Conservation (phyloP, 164 flowering plant species). For the Aristolochia californica region DNA sequence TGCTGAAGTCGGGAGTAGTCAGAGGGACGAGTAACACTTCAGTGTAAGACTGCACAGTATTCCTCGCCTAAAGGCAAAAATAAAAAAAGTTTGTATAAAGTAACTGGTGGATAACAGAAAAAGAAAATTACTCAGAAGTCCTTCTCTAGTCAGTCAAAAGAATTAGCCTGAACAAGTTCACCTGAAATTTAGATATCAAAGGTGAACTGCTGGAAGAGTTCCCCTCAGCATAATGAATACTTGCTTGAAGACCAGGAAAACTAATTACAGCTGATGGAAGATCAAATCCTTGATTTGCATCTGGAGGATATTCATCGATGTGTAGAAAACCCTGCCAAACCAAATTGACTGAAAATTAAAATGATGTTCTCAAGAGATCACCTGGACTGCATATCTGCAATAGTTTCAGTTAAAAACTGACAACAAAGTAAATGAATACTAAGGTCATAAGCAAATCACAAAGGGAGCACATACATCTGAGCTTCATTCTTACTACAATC, state of each 20-base stretch:
- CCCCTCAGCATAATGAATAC: constrained; percentile 26
- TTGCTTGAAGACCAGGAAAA: constrained; percentile 53
- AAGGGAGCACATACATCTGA: too few relatives aligned
- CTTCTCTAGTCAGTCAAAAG: not conserved
- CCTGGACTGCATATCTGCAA: not conserved
- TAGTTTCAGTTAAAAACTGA: not conserved
- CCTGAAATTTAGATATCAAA: constrained; percentile 63
- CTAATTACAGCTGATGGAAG: constrained; percentile 85
- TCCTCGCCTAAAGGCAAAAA: constrained; percentile 41
- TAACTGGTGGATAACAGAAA: not conserved
- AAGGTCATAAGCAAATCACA: too few relatives aligned
- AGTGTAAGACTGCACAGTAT: constrained; percentile 60
- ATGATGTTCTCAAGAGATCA: not conserved
- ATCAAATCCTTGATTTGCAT: constrained; percentile 98
- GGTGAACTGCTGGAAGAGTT: constrained; percentile 31
- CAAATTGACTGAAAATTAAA: not conserved
- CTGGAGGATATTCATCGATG: constrained; percentile 94
- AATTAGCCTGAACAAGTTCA: constrained; percentile 7
- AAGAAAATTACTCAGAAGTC: not conserved
- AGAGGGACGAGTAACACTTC: constrained; percentile 93
- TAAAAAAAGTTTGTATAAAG: not conserved
- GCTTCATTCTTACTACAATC: too few relatives aligned
- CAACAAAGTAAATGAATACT: too few relatives aligned
- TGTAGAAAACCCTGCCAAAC: constrained; percentile 70
- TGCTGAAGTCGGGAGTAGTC: constrained; percentile 98